phyloP scores from a whole-genome alignment of 1,284 basidiomycete species.

The Earliella scabrosa region DNA sequence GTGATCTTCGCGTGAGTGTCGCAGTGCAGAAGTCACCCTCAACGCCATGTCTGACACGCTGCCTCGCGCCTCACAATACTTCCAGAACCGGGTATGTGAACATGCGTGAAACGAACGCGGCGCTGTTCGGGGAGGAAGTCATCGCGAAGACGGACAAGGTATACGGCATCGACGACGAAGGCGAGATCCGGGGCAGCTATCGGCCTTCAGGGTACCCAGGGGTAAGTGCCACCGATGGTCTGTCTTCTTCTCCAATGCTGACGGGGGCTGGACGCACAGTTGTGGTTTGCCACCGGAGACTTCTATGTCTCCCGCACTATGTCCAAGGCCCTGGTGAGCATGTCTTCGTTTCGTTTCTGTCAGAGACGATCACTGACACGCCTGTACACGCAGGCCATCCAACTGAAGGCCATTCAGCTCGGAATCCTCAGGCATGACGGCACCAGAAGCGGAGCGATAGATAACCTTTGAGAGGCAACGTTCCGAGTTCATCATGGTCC shows the following conservation, averaged over 20 bases:
- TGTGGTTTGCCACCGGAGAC: constrained; percentile 19
- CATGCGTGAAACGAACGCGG: constrained; percentile 26
- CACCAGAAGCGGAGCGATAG: background rate
- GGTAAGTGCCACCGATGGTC: constrained; percentile 8
- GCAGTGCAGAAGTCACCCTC: too few relatives aligned
- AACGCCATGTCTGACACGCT: background rate
- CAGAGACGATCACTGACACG: background rate
- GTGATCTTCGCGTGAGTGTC: constrained; percentile 45
- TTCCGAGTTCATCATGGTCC: too few relatives aligned
- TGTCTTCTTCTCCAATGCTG: background rate
- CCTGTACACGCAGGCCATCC: constrained; percentile 3
- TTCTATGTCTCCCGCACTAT: constrained; percentile 21
- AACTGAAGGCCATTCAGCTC: constrained; percentile 14
- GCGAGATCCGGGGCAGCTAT: constrained; percentile 47
- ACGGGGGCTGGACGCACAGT: background rate
- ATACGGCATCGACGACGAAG: constrained; percentile 61
- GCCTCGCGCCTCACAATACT: too few relatives aligned
- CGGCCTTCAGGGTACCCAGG: constrained; percentile 40
- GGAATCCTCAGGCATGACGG: constrained; percentile 13
- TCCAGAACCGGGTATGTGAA: constrained; percentile 18
- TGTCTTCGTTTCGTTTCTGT: too few relatives aligned
- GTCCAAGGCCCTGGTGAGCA: constrained; percentile 20
- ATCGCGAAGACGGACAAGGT: constrained; percentile 48
- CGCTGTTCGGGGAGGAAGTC: constrained; percentile 52
- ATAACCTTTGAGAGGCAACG: background rate